Percentiles rank a stretch among this genome's conserved stretches.
phyloP scores from a whole-genome alignment of 257 asterid genomes.

The Ballota nigra region DNA sequence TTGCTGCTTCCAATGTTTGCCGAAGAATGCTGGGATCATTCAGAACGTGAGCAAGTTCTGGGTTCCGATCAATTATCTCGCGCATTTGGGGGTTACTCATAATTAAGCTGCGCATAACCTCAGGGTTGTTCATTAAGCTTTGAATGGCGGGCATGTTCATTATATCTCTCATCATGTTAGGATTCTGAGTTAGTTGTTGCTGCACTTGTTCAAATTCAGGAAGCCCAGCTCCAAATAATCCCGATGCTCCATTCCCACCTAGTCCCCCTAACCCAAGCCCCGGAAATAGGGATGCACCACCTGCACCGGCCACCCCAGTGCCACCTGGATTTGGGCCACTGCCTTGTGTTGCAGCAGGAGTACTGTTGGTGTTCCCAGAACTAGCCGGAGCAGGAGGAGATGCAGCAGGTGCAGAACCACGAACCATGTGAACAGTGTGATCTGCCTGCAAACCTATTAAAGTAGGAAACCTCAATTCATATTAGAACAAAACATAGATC shows the following conservation, averaged over 20 bases:
- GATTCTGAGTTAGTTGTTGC: conserved; percentile 57
- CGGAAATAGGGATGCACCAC: conserved; percentile 48
- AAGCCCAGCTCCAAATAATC: conserved; percentile 59
- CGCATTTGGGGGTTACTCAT: conserved; percentile 76
- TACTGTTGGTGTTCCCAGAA: conserved; percentile 35
- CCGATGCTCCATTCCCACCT: conserved; percentile 47
- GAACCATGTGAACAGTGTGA: conserved; percentile 68
- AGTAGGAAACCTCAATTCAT: background rate
- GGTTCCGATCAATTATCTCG: conserved; percentile 64
- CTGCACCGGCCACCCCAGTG: conserved; percentile 43
- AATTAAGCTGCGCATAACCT: conserved; percentile 55
- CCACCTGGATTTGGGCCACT: conserved; percentile 35
- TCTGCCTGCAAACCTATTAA: conserved; percentile 57
- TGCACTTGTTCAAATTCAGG: conserved; percentile 63
- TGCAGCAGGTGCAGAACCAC: conserved; percentile 54
- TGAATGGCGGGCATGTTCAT: conserved; percentile 61
- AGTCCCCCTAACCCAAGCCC: conserved; percentile 48
- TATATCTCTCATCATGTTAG: conserved; percentile 61
- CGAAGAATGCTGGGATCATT: conserved; percentile 60
- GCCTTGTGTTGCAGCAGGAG: conserved; percentile 35
- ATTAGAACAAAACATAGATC: conserved; percentile 1
- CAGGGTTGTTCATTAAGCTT: conserved; percentile 61
- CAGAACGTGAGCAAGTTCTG: conserved; percentile 62
- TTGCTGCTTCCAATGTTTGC: conserved; percentile 60
- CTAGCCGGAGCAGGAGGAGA: conserved; percentile 33